These are phyloP conservation scores for Cercophora newfieldiana DNA, from an alignment of 495 filamentous ascomycete species.

Conservation along the genomic window DNA sequence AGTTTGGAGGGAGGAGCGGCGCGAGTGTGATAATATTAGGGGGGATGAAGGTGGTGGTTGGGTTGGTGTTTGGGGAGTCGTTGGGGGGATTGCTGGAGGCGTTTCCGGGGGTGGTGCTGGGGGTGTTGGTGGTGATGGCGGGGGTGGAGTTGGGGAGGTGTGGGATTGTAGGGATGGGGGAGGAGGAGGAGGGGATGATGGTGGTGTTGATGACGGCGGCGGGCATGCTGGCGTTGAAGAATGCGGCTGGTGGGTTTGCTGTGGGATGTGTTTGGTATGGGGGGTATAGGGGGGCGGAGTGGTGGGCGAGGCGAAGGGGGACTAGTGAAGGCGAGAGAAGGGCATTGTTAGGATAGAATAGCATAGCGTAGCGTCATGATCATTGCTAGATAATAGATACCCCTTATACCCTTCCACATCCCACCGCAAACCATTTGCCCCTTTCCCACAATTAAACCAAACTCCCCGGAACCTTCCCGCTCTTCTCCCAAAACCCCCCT, in stretches of 20 bases:
- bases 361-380: too few species aligned
- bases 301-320: conserved; percentile 36
- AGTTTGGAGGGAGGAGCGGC: conserved; percentile 87
- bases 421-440: too few species aligned
- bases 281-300: conserved; percentile 45
- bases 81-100: conserved; percentile 63
- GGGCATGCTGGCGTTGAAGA: conserved; percentile 78
- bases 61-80: conserved; percentile 68
- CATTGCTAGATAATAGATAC: background rate
- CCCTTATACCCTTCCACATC: too few species aligned
- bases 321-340: conserved; percentile 22
- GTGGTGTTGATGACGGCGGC: conserved; percentile 88
- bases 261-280: conserved; percentile 66
- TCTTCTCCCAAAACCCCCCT: background rate
- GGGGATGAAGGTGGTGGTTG: conserved; percentile 70
- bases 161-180: conserved; percentile 61
- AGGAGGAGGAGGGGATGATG: conserved; percentile 50
- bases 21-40: conserved; percentile 80
- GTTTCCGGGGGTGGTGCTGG: conserved; percentile 74
- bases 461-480: background rate
- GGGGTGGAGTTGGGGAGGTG: conserved; percentile 83
- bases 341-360: conserved; percentile 24
- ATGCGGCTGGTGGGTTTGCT: conserved; percentile 82
- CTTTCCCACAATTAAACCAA: background rate
- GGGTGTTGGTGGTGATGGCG: conserved; percentile 85